Conservation (phyloP, 176 grass and related monocot species). For the Oryza nivara region DNA sequence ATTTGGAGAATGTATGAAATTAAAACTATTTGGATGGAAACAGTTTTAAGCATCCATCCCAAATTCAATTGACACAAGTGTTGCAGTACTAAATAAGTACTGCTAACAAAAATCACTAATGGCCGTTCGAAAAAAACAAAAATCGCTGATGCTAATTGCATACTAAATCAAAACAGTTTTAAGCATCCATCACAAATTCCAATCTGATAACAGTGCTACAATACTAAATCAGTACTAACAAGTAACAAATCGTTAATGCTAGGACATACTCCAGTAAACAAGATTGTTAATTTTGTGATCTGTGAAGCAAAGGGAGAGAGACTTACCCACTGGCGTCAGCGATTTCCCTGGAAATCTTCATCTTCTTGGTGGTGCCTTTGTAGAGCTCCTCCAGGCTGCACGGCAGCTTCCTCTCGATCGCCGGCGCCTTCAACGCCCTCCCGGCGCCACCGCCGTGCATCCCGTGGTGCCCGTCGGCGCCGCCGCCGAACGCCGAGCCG, state of each 20-base stretch:
- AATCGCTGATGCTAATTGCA: too few relatives aligned
- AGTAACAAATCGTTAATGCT: background rate
- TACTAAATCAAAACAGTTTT: background rate
- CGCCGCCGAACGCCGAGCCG: constrained; percentile 49
- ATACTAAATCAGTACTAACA: background rate
- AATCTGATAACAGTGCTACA: background rate
- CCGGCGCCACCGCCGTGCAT: constrained; percentile 50
- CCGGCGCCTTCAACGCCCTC: constrained; percentile 52
- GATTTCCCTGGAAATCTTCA: constrained; percentile 95
- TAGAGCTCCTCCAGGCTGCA: constrained; percentile 93
- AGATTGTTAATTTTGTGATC: background rate
- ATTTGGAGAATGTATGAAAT: too few relatives aligned
- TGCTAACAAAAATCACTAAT: too few relatives aligned
- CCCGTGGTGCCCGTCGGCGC: constrained; percentile 24
- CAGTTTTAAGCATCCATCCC: too few relatives aligned
- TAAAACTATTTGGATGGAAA: too few relatives aligned
- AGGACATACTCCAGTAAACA: too few relatives aligned
- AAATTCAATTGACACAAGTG: too few relatives aligned
- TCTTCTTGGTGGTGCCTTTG: constrained; percentile 92
- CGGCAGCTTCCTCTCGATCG: constrained; percentile 78
- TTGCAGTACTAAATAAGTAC: too few relatives aligned
- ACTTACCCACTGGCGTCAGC: constrained; percentile 80
- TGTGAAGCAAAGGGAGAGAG: background rate
- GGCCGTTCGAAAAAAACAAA: too few relatives aligned
- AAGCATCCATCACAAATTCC: background rate